Percentiles rank a stretch among this genome's conserved stretches.
Evolutionary conservation across 768 basidiomycete species (phyloP).

Genomic region (Podaxis sp.): DNA sequence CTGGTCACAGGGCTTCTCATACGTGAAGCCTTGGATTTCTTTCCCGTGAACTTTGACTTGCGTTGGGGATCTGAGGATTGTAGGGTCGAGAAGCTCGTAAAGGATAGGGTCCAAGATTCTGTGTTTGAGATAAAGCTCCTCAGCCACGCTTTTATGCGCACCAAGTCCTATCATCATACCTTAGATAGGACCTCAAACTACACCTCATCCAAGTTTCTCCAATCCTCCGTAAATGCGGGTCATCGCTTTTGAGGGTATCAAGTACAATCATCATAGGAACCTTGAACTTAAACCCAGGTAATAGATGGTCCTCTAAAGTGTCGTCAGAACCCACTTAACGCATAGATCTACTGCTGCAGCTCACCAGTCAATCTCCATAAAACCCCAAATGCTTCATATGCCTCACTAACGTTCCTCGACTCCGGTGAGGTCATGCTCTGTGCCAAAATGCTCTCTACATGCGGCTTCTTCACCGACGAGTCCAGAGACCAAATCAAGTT

Average conservation of each 20-base stretch:
- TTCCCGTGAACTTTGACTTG: constrained; percentile 54
- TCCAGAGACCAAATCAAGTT: constrained; percentile 82
- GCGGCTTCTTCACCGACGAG: constrained; percentile 43
- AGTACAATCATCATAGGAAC: constrained; percentile 85
- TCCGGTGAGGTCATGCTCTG: constrained; percentile 61
- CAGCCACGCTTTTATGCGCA: neutral
- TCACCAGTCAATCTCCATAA: constrained; percentile 87
- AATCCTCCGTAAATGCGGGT: constrained; percentile 68
- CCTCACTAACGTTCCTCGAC: constrained; percentile 41
- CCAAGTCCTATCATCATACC: constrained; percentile 41
- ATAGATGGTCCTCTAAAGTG: constrained; percentile 64
- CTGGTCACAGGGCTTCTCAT: constrained; percentile 77
- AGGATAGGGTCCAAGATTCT: constrained; percentile 91
- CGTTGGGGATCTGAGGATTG: constrained; percentile 48
- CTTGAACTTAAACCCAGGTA: constrained; percentile 81
- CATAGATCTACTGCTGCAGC: constrained; percentile 13
- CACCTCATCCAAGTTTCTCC: constrained; percentile 99
- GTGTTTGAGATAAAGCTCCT: constrained; percentile 9
- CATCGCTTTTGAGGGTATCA: constrained; percentile 74
- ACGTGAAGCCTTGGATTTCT: constrained; percentile 62
- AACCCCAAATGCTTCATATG: constrained; percentile 86
- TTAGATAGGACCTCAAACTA: constrained; percentile 84
- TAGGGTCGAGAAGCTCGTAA: constrained; percentile 69
- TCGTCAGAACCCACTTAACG: neutral
- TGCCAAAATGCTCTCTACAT: constrained; percentile 79